These are phyloP conservation scores for Pichia sp. DNA, from an alignment of 1,139 yeast species.

Conservation along the genomic window DNA sequence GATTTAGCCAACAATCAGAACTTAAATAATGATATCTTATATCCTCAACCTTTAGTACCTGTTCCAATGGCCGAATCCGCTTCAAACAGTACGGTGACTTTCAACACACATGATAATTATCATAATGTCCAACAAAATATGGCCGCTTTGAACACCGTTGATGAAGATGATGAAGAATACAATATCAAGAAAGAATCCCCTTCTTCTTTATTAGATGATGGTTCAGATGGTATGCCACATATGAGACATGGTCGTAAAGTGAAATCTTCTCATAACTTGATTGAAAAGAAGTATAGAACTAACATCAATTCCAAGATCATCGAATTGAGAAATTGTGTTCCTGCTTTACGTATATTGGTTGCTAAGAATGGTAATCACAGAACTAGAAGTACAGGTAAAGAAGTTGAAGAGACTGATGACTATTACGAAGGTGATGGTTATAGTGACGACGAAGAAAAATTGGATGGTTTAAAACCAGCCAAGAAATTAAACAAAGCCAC, in stretches of 20 bases:
- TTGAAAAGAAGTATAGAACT: conserved; percentile 76
- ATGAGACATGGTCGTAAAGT: conserved; percentile 35
- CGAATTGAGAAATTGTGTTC: conserved; percentile 74
- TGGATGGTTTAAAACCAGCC: conserved; percentile 65
- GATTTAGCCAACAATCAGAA: conserved; percentile 9
- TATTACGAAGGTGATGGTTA: conserved; percentile 43
- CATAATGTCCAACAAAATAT: conserved; percentile 14
- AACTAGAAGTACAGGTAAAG: conserved; percentile 24
- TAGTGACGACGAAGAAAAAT: conserved; percentile 39
- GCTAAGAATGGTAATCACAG: conserved; percentile 35
- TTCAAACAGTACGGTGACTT: conserved; percentile 30
- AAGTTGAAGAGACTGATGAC: conserved; percentile 32
- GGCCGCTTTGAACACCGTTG: conserved; percentile 19
- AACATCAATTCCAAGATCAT: conserved; percentile 72
- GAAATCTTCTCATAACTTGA: conserved; percentile 73
- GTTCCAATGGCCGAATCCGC: conserved; percentile 32
- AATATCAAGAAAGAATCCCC: conserved; percentile 12
- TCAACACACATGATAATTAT: conserved; percentile 20
- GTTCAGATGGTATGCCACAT: background rate
- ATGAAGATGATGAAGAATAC: conserved; percentile 22
- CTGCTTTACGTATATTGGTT: conserved; percentile 50
- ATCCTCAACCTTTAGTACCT: conserved; percentile 19
- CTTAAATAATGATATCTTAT: conserved; percentile 17
- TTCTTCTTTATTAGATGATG: background rate
- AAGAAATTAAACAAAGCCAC: conserved; percentile 60